Conservation (phyloP, 129 eudicot genomes). For the Rutidosis leptorrhynchoides region DNA sequence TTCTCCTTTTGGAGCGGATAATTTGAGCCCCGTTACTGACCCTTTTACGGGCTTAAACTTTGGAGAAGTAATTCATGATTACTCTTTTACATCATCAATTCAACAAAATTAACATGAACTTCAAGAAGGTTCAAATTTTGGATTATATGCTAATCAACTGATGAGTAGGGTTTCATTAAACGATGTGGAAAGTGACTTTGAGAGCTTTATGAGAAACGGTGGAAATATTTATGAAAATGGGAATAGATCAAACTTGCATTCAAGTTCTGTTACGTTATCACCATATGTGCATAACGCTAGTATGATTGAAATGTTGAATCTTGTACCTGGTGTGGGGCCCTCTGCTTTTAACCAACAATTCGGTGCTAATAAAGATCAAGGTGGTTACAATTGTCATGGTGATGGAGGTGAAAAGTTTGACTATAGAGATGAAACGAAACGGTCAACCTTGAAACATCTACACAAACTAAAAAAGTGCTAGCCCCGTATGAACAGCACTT, state of each 20-base stretch:
- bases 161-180: conserved; percentile 8
- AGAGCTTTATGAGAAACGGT: conserved; percentile 2
- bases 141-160: conserved; percentile 18
- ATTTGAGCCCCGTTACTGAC: background rate
- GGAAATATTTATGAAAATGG: background rate
- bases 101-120: conserved; percentile 19
- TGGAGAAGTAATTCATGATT: background rate
- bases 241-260: too few species aligned
- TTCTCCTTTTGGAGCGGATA: background rate
- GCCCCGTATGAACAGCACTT: too few species aligned
- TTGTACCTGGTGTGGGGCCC: background rate
- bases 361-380: background rate
- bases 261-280: background rate
- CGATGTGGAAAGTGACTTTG: background rate
- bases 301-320: background rate
- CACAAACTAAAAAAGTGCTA: background rate
- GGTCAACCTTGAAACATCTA: background rate
- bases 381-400: background rate
- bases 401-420: background rate
- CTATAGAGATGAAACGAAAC: conserved; percentile 5
- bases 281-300: background rate
- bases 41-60: conserved; percentile 11
- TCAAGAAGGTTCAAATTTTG: background rate
- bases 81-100: conserved; percentile 1
- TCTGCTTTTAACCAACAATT: background rate